Conservation (phyloP, 306 rosid species). For the Pterocarpus macrocarpus region DNA sequence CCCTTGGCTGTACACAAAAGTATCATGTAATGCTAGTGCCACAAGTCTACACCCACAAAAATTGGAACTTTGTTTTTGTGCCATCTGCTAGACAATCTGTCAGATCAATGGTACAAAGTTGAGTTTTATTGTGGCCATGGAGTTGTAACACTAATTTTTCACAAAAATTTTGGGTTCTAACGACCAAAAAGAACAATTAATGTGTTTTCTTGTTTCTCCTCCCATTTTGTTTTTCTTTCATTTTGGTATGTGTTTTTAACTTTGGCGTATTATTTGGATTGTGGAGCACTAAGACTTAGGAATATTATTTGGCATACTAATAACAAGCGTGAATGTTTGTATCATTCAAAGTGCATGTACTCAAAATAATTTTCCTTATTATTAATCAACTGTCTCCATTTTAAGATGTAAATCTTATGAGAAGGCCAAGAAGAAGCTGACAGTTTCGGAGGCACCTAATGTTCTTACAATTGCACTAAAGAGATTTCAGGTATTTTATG, state of each 20-base stretch:
- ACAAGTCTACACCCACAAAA: slow-evolving; percentile 27
- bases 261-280: slow-evolving; percentile 10
- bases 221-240: background rate
- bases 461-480: slow-evolving; percentile 93
- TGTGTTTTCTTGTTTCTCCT: background rate
- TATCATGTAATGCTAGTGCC: slow-evolving; percentile 4
- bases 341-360: slow-evolving; percentile 1
- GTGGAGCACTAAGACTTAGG: background rate
- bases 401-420: slow-evolving; percentile 89
- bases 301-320: slow-evolving; percentile 1
- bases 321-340: background rate
- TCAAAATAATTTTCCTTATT: slow-evolving; percentile 20
- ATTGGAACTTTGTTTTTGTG: background rate
- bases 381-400: slow-evolving; percentile 40
- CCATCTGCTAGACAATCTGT: background rate
- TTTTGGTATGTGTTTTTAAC: background rate
- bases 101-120: slow-evolving; percentile 6
- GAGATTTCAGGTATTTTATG: slow-evolving; percentile 86
- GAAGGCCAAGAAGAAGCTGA: slow-evolving; percentile 96
- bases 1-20: slow-evolving; percentile 34
- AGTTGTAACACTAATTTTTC: slow-evolving; percentile 10
- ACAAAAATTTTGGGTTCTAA: background rate
- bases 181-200: background rate
- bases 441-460: slow-evolving; percentile 92
- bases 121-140: slow-evolving; percentile 16